Conservation (phyloP, 2,329 filamentous ascomycete genomes). For the Fusarium chlamydosporum region DNA sequence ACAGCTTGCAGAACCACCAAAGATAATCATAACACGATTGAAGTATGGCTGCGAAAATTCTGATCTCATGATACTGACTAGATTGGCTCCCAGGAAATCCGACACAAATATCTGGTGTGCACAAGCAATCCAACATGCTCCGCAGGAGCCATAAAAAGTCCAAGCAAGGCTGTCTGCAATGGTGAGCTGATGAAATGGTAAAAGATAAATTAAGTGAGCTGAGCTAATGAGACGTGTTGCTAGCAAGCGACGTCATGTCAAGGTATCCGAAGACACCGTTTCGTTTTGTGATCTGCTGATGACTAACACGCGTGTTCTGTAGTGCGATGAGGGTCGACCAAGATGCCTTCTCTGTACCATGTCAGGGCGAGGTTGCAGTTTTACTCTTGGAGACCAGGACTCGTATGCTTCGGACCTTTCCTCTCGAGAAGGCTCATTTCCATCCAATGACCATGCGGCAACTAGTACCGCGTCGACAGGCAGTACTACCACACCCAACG, state of each 20-base stretch:
- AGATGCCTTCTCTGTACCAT: conserved; percentile 31
- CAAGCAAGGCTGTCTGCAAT: conserved; percentile 34
- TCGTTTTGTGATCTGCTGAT: rapidly evolving
- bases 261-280: neutral
- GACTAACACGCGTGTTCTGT: conserved; percentile 26
- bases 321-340: conserved; percentile 43
- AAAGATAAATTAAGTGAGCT: rapidly evolving
- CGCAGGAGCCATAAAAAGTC: conserved; percentile 44
- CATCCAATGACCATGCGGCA: neutral
- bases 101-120: neutral
- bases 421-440: neutral
- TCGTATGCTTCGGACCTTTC: neutral
- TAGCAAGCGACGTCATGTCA: conserved; percentile 40
- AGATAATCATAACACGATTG: rapidly evolving
- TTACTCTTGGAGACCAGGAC: rapidly evolving
- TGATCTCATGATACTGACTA: too few relatives aligned
- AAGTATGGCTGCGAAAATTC: too few relatives aligned
- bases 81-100: too few relatives aligned
- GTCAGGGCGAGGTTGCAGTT: conserved; percentile 31
- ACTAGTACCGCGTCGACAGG: neutral
- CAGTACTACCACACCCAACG: neutral
- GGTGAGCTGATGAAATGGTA: conserved; percentile 1
- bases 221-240: neutral
- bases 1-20: too few relatives aligned
- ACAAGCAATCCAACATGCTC: conserved; percentile 11